Evolutionary conservation across 805 yeast genomes (phyloP).

Genomic region (Brettanomyces naardenensis): DNA sequence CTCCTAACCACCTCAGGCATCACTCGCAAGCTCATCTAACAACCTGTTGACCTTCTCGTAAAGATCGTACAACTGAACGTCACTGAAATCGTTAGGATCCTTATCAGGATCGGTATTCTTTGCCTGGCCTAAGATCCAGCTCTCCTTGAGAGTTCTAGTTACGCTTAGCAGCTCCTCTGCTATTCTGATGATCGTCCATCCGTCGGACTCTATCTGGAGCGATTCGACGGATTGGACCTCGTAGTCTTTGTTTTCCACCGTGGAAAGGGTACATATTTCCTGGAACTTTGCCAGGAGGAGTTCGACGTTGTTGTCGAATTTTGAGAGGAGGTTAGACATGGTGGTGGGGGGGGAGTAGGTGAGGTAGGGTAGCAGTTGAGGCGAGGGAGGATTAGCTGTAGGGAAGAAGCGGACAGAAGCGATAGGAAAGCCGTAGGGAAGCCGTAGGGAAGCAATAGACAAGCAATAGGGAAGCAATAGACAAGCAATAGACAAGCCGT

Average conservation of each 20-base stretch:
- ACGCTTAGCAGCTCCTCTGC: conserved; percentile 45
- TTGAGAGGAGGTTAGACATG: conserved; percentile 30
- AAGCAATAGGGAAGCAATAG: too few relatives aligned
- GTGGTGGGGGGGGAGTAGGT: neutral
- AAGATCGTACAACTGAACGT: conserved; percentile 23
- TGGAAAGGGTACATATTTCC: conserved; percentile 42
- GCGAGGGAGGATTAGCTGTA: neutral
- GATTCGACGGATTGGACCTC: conserved; percentile 42
- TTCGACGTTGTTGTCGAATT: conserved; percentile 43
- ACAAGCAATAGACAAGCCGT: too few relatives aligned
- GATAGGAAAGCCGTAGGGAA: too few relatives aligned
- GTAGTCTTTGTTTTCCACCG: conserved; percentile 25
- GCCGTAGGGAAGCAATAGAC: too few relatives aligned
- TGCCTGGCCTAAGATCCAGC: conserved; percentile 51
- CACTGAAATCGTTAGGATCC: conserved; percentile 10
- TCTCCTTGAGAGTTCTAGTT: conserved; percentile 42
- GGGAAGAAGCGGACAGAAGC: neutral
- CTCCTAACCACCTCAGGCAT: neutral
- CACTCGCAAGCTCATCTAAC: conserved; percentile 21
- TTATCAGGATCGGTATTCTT: conserved; percentile 16
- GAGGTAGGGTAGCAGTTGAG: neutral
- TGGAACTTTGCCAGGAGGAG: conserved; percentile 44
- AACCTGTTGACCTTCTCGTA: conserved; percentile 28
- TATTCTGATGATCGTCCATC: conserved; percentile 41
- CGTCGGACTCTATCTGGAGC: conserved; percentile 46